These are phyloP conservation scores for rapeseed (Brassica napus) DNA, from an alignment of 345 rosid genomes.

Conservation along the genomic window Da-Ae NC_063444.1:7639001-7639500, in stretches of 20 bases:
- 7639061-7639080: slow-evolving; percentile 41
- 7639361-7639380: slow-evolving; percentile 52
- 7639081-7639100: slow-evolving; percentile 34
- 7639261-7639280: slow-evolving; percentile 51
- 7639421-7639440: slow-evolving; percentile 62
- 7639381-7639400: slow-evolving; percentile 64
- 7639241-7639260: slow-evolving; percentile 50
- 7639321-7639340: neutral
- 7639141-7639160: slow-evolving; percentile 39
- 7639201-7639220: slow-evolving; percentile 60
- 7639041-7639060: slow-evolving; percentile 39
- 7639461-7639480: slow-evolving; percentile 80
- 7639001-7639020: slow-evolving; percentile 8
- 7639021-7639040: slow-evolving; percentile 32
- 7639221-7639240: slow-evolving; percentile 51
- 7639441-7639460: slow-evolving; percentile 57
- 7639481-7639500: slow-evolving; percentile 70
- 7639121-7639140: slow-evolving; percentile 41
- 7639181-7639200: slow-evolving; percentile 31
- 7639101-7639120: slow-evolving; percentile 57
- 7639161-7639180: slow-evolving; percentile 35
- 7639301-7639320: neutral
- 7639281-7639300: slow-evolving; percentile 59
- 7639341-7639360: slow-evolving; percentile 23
- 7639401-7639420: slow-evolving; percentile 56